Conservation (phyloP, 2,329 filamentous ascomycete species). For the Leptographium flavum region DNA sequence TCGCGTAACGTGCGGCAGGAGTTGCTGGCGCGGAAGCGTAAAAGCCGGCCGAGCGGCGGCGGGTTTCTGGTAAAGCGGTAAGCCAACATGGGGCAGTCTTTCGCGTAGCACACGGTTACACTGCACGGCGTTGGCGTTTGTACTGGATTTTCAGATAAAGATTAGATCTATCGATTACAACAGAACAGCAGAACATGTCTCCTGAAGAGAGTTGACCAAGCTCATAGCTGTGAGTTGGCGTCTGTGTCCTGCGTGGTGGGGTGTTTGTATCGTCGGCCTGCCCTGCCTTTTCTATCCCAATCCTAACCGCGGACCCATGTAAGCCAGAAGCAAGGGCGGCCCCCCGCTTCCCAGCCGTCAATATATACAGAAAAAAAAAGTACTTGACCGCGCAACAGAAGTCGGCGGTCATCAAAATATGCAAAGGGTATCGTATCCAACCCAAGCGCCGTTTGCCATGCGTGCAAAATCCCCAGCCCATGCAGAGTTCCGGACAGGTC, state of each 20-base stretch:
- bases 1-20: constrained; percentile 26
- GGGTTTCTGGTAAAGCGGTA: constrained; percentile 30
- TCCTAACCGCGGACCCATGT: not conserved
- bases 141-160: too few relatives aligned
- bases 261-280: too few relatives aligned
- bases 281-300: not conserved
- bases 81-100: not conserved
- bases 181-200: too few relatives aligned
- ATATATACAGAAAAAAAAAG: not conserved
- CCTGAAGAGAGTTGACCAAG: not conserved
- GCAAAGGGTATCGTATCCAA: not conserved
- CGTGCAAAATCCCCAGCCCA: not conserved
- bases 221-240: too few relatives aligned
- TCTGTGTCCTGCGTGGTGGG: too few relatives aligned
- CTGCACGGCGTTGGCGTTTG: too few relatives aligned
- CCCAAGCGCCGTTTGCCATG: not conserved
- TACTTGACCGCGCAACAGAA: too few relatives aligned
- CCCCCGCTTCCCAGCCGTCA: not conserved
- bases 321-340: not conserved
- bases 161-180: too few relatives aligned
- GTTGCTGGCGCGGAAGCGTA: constrained; percentile 30
- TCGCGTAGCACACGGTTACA: not conserved
- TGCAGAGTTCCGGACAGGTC: too few relatives aligned
- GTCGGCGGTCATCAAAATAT: too few relatives aligned
- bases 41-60: constrained; percentile 19